These are phyloP conservation scores for Pulveroboletus sp. DNA, from an alignment of 768 basidiomycete genomes.

Conservation along the genomic window DNA sequence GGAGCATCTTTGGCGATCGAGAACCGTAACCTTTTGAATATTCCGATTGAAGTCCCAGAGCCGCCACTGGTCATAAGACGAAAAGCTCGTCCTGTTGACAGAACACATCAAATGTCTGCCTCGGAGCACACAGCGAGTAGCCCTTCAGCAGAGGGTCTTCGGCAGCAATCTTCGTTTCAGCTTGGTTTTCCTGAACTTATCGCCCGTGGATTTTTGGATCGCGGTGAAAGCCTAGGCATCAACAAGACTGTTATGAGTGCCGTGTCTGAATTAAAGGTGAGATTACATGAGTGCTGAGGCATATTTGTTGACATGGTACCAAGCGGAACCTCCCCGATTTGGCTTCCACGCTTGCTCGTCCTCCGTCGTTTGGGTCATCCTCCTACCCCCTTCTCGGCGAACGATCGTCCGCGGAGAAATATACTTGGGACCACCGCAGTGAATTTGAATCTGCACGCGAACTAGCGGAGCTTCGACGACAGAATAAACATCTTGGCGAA, in stretches of 20 bases:
- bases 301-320: slow-evolving; percentile 9
- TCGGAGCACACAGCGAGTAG: slow-evolving; percentile 19
- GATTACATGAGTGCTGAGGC: slow-evolving; percentile 13
- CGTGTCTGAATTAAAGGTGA: slow-evolving; percentile 72
- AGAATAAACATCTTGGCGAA: slow-evolving; percentile 65
- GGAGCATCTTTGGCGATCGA: slow-evolving; percentile 80
- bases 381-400: slow-evolving; percentile 68
- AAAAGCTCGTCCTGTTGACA: slow-evolving; percentile 32
- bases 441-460: slow-evolving; percentile 74
- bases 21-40: slow-evolving; percentile 75
- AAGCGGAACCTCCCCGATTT: slow-evolving; percentile 87
- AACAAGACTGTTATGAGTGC: slow-evolving; percentile 82
- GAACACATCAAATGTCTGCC: slow-evolving; percentile 26
- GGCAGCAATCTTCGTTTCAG: slow-evolving; percentile 41
- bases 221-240: slow-evolving; percentile 78
- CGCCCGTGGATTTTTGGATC: slow-evolving; percentile 68
- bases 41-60: slow-evolving; percentile 64
- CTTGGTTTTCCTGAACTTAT: slow-evolving; percentile 70
- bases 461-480: slow-evolving; percentile 47
- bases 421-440: slow-evolving; percentile 66
- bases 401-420: slow-evolving; percentile 51
- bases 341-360: slow-evolving; percentile 61
- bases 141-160: slow-evolving; percentile 30
- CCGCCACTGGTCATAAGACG: slow-evolving; percentile 38
- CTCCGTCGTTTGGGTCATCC: slow-evolving; percentile 38